Base-by-base conservation (phyloP, 2,329 filamentous ascomycete species). In the Pezicula carpinea region DNA sequence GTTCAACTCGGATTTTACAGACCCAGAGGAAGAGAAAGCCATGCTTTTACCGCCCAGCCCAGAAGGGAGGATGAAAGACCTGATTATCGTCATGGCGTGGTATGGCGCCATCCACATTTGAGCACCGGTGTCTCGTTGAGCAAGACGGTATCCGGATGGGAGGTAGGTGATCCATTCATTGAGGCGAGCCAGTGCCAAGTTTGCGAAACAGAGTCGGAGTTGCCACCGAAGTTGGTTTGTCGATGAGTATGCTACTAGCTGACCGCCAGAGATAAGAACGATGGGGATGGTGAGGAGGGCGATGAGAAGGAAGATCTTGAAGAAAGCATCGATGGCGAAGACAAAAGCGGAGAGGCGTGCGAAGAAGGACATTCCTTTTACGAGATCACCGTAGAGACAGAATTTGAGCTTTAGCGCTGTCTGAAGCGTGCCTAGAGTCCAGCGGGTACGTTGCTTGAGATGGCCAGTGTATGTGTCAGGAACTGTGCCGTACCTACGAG, bases 91-190 rank as follows among this genome's bases (percentile, higher is more conserved):
- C 10, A 80, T 66, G 0, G 77, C 75, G 50, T 80, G 77, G 62
- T 80, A 83, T 0, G 79, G 78, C 6, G 78, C 72, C 78, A 82
- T 82, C 78, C 79, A 83, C 22, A 82, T 66, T 61, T 80, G 75
- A 52, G 76, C 75, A 4, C 76, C 69, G 2, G 72, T 70, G 33
- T 76, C 76, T 45, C 78, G 70, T 60, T 80, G 77, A 4, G 76
- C 78, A 10, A 76, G 77, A 59, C 79, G 73, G 57, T 82, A 82
- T 17, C 79, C 78, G 1, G 76, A 71, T 0, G 79, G 78, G 11
- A 80, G 69, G 59, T 74, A 82, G n/a, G 79, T 69, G n/a, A 74
- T 66, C 49, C 77, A 72, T 58, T 82, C 78, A 60, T 72, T 76
- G 1, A 81, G 44, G n/a, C 78, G 74, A 59, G 75, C 79, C 44